Conservation (phyloP, 495 filamentous ascomycete genomes). For the Jackrogersella minutella region DNA sequence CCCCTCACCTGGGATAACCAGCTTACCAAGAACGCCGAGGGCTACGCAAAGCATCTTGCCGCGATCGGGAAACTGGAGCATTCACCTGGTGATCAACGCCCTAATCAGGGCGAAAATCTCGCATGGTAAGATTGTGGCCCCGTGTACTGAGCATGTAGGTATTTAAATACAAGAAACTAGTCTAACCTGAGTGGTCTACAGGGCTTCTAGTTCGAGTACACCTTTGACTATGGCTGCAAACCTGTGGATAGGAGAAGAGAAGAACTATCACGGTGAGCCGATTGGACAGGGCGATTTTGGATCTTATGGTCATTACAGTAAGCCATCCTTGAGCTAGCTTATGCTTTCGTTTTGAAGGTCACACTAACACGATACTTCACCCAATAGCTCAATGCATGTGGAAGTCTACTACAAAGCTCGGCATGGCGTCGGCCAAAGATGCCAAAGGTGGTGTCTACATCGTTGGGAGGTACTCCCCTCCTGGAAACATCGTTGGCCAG, state of each 20-base stretch:
- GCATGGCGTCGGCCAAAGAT: slow-evolving; percentile 47
- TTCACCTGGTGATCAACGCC: slow-evolving; percentile 41
- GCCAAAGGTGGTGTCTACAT: slow-evolving; percentile 45
- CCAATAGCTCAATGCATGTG: slow-evolving; percentile 52
- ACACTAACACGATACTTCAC: slow-evolving; percentile 4
- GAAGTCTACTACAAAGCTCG: slow-evolving; percentile 48
- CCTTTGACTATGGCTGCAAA: slow-evolving; percentile 31
- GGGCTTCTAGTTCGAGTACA: slow-evolving; percentile 27
- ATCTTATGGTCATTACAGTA: slow-evolving; percentile 50
- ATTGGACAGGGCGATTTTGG: slow-evolving; percentile 49
- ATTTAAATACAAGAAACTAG: not conserved
- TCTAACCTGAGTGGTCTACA: slow-evolving; percentile 3
- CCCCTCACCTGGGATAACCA: slow-evolving; percentile 47
- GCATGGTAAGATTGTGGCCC: slow-evolving; percentile 41
- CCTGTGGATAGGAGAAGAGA: slow-evolving; percentile 48
- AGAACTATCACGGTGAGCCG: slow-evolving; percentile 49
- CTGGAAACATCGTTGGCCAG: slow-evolving; percentile 47
- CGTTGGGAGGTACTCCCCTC: slow-evolving; percentile 51
- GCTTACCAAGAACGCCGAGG: slow-evolving; percentile 45
- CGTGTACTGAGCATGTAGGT: not conserved
- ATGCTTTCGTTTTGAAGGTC: not conserved
- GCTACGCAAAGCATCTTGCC: slow-evolving; percentile 47
- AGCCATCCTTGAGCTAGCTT: slow-evolving; percentile 5
- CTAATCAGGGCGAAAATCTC: slow-evolving; percentile 53
- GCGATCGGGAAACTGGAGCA: slow-evolving; percentile 45